Percentiles rank a stretch among this genome's conserved stretches.
These are phyloP conservation scores for Ilyonectria sp. DNA, from an alignment of 2,329 filamentous ascomycete genomes.

Conservation along the genomic window DNA sequence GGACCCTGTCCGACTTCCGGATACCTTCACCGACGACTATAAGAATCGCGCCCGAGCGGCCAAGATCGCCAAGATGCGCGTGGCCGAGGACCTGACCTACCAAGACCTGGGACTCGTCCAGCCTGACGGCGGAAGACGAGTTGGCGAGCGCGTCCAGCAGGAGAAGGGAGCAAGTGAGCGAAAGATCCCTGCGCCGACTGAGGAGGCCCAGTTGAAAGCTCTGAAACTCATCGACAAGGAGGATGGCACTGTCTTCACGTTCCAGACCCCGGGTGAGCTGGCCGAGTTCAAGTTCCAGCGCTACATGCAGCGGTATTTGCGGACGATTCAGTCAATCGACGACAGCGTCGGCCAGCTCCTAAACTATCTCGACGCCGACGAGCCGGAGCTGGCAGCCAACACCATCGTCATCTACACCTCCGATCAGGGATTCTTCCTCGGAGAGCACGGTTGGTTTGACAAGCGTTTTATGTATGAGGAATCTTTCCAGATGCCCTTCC, in stretches of 20 bases:
- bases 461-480: constrained; percentile 73
- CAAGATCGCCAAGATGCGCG: constrained; percentile 65
- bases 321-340: constrained; percentile 66
- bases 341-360: constrained; percentile 66
- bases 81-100: constrained; percentile 67
- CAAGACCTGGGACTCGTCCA: constrained; percentile 66
- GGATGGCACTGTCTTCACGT: constrained; percentile 62
- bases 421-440: constrained; percentile 70
- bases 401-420: constrained; percentile 69
- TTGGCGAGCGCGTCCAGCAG: constrained; percentile 54
- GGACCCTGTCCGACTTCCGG: constrained; percentile 62
- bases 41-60: constrained; percentile 67
- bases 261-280: constrained; percentile 58
- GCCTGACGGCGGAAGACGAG: constrained; percentile 61
- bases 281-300: constrained; percentile 70
- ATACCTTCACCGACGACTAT: constrained; percentile 69
- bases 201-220: constrained; percentile 30
- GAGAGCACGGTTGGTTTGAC: constrained; percentile 72
- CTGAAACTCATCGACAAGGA: constrained; percentile 61
- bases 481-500: constrained; percentile 70
- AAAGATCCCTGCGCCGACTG: constrained; percentile 44
- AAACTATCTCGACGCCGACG: constrained; percentile 58
- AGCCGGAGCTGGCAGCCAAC: constrained; percentile 58
- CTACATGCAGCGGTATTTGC: constrained; percentile 70
- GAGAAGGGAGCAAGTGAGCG: constrained; percentile 45